phyloP scores from a whole-genome alignment of 331 rosid species.

The Quercus tomentella region DNA sequence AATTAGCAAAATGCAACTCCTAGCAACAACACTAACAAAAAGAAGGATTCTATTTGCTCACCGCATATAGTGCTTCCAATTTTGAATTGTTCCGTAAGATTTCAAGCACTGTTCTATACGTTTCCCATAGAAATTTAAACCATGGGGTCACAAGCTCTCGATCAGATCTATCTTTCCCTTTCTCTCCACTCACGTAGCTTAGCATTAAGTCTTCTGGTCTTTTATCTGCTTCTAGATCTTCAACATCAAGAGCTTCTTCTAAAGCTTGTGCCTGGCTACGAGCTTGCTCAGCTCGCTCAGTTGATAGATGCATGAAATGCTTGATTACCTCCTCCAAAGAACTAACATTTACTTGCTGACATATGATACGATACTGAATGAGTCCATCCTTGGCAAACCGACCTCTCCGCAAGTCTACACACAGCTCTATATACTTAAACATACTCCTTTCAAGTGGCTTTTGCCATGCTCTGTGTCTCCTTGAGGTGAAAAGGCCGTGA shows the following conservation, averaged over 20 bases:
- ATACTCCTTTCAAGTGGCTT: constrained; percentile 81
- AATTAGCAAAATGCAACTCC: neutral
- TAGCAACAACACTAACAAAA: neutral
- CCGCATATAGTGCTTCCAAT: constrained; percentile 91
- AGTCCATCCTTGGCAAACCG: constrained; percentile 94
- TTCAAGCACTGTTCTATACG: constrained; percentile 94
- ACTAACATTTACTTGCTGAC: constrained; percentile 91
- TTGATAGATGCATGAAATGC: constrained; percentile 91
- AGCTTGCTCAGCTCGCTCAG: constrained; percentile 97
- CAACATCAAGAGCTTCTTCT: constrained; percentile 95
- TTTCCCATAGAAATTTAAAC: constrained; percentile 98
- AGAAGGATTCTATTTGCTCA: constrained; percentile 15
- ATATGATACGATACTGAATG: constrained; percentile 82
- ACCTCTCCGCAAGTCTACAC: constrained; percentile 81
- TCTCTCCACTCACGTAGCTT: constrained; percentile 95
- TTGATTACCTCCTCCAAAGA: constrained; percentile 95
- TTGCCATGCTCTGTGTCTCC: constrained; percentile 92
- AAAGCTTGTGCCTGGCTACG: constrained; percentile 89
- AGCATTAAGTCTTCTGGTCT: constrained; percentile 97
- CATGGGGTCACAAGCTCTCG: constrained; percentile 95
- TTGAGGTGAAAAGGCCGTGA: constrained; percentile 85
- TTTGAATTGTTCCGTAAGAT: constrained; percentile 89
- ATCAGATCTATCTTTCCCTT: constrained; percentile 93
- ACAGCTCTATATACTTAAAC: constrained; percentile 90
- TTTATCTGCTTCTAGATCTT: constrained; percentile 94